Percentiles rank a stretch among this genome's conserved stretches.
These are phyloP conservation scores for Thuidium tamariscinum DNA, from an alignment of 225 moss, liverwort and hornwort species.

Conservation along the genomic window DNA sequence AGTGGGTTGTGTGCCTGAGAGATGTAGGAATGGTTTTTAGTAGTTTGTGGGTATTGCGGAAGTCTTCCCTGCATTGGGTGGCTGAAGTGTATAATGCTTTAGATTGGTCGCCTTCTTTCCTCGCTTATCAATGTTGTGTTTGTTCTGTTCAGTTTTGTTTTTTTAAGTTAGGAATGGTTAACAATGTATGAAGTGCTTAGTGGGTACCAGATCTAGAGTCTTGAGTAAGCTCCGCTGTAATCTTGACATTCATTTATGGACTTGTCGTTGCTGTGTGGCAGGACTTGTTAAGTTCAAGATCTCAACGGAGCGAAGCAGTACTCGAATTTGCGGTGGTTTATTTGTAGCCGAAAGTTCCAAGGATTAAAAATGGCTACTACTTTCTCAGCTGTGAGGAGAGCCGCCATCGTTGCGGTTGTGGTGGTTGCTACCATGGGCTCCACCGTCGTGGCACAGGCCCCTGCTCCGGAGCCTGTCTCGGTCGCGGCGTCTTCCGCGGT, in stretches of 20 bases:
- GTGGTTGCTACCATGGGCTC: constrained; percentile 5
- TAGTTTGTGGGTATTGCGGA: too few species aligned
- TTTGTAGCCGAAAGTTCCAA: too few species aligned
- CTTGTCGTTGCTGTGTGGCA: not conserved
- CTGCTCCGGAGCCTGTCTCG: not conserved
- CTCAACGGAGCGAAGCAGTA: not conserved
- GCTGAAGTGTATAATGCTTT: not conserved
- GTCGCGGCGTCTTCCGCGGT: not conserved
- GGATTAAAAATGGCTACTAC: not conserved
- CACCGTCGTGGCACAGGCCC: not conserved
- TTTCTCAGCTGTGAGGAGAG: not conserved
- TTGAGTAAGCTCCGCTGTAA: not conserved
- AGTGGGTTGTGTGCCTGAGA: not conserved
- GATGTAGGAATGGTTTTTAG: not conserved
- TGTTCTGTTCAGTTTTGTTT: too few species aligned
- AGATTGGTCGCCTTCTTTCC: not conserved
- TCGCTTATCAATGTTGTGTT: not conserved
- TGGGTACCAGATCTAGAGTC: not conserved
- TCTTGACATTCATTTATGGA: too few species aligned
- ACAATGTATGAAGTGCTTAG: too few species aligned
- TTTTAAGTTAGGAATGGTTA: too few species aligned
- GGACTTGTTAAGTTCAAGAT: not conserved
- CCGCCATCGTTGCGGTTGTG: not conserved
- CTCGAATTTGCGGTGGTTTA: too few species aligned
- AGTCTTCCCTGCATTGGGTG: not conserved